phyloP scores from a whole-genome alignment of 441 rosid genomes.

The Erodium trifolium region DNA sequence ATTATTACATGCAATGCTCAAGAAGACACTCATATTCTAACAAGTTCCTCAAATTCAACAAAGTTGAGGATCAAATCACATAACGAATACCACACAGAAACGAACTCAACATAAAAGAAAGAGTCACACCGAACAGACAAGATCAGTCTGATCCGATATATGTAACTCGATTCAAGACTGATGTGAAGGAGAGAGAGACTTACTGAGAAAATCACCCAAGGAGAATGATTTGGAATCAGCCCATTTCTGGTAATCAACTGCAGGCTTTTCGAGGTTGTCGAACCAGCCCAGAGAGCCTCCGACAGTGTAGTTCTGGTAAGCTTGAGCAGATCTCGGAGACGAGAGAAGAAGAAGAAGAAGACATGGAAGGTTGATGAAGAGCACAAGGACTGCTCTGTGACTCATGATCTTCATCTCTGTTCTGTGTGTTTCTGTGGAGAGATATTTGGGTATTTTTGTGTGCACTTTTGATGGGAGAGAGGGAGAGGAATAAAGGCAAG shows the following conservation, averaged over 20 bases:
- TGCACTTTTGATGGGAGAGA: neutral
- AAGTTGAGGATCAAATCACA: too few relatives aligned
- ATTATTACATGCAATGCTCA: too few relatives aligned
- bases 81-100: too few relatives aligned
- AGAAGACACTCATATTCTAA: too few relatives aligned
- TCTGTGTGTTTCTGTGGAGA: neutral
- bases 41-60: too few relatives aligned
- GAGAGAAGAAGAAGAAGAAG: neutral
- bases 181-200: slow-evolving; percentile 18
- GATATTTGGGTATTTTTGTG: neutral
- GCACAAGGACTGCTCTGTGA: too few relatives aligned
- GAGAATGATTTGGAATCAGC: slow-evolving; percentile 57
- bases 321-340: slow-evolving; percentile 21
- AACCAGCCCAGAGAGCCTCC: slow-evolving; percentile 79
- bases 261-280: slow-evolving; percentile 38
- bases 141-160: too few relatives aligned
- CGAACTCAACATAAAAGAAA: too few relatives aligned
- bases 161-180: too few relatives aligned
- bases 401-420: slow-evolving; percentile 13
- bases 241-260: slow-evolving; percentile 78
- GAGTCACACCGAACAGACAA: too few relatives aligned
- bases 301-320: slow-evolving; percentile 84
- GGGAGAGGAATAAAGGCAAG: neutral
- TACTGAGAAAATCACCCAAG: slow-evolving; percentile 93
- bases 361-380: neutral